Conservation (phyloP, 2,329 filamentous ascomycete genomes). For the Claviceps monticola region DNA sequence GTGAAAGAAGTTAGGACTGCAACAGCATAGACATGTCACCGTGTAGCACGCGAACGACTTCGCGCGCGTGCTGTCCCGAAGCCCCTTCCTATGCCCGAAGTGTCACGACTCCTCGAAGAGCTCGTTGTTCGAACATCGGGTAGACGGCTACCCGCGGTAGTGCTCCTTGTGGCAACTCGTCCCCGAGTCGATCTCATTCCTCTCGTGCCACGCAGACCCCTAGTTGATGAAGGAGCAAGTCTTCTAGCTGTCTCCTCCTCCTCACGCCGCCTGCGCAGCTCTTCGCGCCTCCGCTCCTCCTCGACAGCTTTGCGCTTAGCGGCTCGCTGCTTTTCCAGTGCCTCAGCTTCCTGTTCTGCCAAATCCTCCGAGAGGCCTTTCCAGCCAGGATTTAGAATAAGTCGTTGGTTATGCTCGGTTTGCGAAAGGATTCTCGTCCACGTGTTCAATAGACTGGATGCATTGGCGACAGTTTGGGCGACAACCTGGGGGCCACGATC, state of each 20-base stretch:
- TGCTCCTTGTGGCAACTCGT: slow-evolving; percentile 14
- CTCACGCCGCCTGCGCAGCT: slow-evolving; percentile 48
- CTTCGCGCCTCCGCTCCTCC: slow-evolving; percentile 64
- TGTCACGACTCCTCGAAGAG: slow-evolving; percentile 18
- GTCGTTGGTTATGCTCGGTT: slow-evolving; percentile 90
- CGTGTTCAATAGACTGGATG: slow-evolving; percentile 79
- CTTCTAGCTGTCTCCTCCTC: slow-evolving; percentile 38
- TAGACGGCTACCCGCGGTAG: slow-evolving; percentile 14
- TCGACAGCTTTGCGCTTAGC: slow-evolving; percentile 65
- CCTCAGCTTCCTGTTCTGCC: slow-evolving; percentile 74
- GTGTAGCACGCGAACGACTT: slow-evolving; percentile 20
- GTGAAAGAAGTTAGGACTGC: not conserved
- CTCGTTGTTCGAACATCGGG: slow-evolving; percentile 15
- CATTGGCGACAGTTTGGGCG: slow-evolving; percentile 69
- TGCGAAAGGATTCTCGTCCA: slow-evolving; percentile 95
- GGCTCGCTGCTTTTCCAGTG: slow-evolving; percentile 56
- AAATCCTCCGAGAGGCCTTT: slow-evolving; percentile 79
- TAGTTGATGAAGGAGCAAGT: slow-evolving; percentile 14
- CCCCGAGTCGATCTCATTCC: slow-evolving; percentile 18
- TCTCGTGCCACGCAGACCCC: slow-evolving; percentile 16
- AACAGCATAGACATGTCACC: slow-evolving; percentile 6
- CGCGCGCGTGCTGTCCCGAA: slow-evolving; percentile 17
- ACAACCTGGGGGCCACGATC: slow-evolving; percentile 48
- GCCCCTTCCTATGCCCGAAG: slow-evolving; percentile 22
- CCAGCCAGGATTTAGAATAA: slow-evolving; percentile 81